Evolutionary conservation across 257 asterid species (phyloP).

Genomic region (Solanum habrochaites): DNA sequence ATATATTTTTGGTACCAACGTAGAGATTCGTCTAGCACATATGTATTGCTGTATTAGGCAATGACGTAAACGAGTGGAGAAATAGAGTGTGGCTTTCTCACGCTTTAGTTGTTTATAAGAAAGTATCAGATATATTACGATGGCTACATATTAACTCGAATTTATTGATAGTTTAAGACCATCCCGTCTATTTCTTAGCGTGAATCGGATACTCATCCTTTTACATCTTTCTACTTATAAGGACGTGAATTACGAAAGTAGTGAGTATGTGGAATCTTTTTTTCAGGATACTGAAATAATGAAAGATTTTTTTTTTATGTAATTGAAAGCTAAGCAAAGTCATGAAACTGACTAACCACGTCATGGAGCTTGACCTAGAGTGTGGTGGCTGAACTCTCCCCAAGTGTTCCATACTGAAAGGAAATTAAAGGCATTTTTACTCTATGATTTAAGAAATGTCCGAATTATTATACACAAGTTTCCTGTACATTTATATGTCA

Average conservation of each 20-base stretch:
- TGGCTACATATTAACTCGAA: background rate
- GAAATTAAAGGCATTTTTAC: background rate
- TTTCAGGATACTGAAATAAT: background rate
- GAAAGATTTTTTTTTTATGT: background rate
- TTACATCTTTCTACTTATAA: background rate
- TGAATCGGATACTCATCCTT: background rate
- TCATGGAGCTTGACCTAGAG: background rate
- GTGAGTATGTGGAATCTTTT: background rate
- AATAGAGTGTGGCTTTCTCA: background rate
- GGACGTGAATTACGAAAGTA: background rate
- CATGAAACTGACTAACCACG: background rate
- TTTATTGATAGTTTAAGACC: background rate
- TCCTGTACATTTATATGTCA: too few species aligned
- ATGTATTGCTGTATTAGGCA: background rate
- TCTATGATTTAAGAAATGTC: too few species aligned
- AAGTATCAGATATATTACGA: background rate
- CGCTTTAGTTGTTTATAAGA: background rate
- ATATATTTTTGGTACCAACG: background rate
- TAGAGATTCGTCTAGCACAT: background rate
- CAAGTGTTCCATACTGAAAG: background rate
- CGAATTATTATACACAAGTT: background rate
- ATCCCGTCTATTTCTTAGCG: background rate
- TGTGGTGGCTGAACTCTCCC: background rate
- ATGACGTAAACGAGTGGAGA: background rate
- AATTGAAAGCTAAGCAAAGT: background rate